Conservation (phyloP, 2,329 filamentous ascomycete species). For the Thyridium curvatum region DNA sequence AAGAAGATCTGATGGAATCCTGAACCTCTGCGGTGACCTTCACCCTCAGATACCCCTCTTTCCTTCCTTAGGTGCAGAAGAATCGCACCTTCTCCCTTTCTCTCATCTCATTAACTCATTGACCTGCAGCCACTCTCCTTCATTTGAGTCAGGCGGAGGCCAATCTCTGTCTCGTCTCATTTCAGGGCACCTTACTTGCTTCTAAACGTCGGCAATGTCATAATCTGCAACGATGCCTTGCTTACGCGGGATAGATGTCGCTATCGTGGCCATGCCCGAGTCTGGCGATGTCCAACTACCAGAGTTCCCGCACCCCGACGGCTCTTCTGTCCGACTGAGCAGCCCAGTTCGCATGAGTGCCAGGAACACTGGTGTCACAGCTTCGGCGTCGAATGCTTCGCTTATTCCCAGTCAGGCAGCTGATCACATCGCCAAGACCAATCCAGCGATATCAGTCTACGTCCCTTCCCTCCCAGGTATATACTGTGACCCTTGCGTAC, state of each 20-base stretch:
- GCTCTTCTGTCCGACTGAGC: constrained; percentile 32
- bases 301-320: constrained; percentile 50
- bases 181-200: too few relatives aligned
- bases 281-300: constrained; percentile 30
- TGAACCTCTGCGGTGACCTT: too few relatives aligned
- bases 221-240: constrained; percentile 32
- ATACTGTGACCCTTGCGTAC: constrained; percentile 2
- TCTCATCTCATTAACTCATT: too few relatives aligned
- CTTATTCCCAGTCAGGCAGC: constrained; percentile 1
- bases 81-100: too few relatives aligned
- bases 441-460: constrained; percentile 46
- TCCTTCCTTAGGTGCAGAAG: too few relatives aligned
- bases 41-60: too few relatives aligned
- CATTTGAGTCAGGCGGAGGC: too few relatives aligned
- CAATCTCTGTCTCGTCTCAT: too few relatives aligned
- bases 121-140: too few relatives aligned
- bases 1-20: too few relatives aligned
- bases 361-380: neutral
- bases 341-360: constrained; percentile 4
- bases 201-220: neutral
- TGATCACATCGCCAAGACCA: constrained; percentile 15
- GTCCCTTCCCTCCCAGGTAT: constrained; percentile 48
- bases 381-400: neutral
- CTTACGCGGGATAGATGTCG: constrained; percentile 41
- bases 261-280: constrained; percentile 26